Evolutionary conservation across 2,329 filamentous ascomycete genomes (phyloP).

Genomic region (Beauveria scarabaeidicola): DNA sequence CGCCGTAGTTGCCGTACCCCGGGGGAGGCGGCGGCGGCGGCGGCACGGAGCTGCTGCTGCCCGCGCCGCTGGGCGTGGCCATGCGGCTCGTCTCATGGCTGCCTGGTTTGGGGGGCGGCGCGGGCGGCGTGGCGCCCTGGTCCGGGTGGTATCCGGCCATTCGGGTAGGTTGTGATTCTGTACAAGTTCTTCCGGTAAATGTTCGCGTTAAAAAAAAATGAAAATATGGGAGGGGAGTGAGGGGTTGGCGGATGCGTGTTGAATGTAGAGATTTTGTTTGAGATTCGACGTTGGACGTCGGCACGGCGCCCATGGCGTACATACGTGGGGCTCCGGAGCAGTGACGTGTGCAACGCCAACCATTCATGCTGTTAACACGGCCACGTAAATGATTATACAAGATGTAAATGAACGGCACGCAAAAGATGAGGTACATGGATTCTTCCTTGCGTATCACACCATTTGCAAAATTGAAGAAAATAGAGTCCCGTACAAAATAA

Average conservation of each 20-base stretch:
- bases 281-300: neutral
- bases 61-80: constrained; percentile 50
- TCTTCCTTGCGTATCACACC: neutral
- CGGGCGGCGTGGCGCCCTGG: constrained; percentile 42
- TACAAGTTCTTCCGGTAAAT: neutral
- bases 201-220: too few species aligned
- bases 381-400: neutral
- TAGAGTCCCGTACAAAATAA: neutral
- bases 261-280: neutral
- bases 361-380: neutral
- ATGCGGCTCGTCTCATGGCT: constrained; percentile 61
- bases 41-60: constrained; percentile 38
- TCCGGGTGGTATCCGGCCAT: constrained; percentile 25
- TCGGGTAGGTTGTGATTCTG: neutral
- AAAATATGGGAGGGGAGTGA: neutral
- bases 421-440: too few species aligned
- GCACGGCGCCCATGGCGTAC: neutral
- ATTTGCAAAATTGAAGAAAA: neutral
- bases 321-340: neutral
- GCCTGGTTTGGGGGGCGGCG: constrained; percentile 63
- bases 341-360: neutral
- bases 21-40: constrained; percentile 27
- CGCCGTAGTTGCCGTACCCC: constrained; percentile 16
- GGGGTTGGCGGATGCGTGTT: neutral
- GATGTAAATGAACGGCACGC: neutral